Evolutionary conservation across 148 eudicot genomes (phyloP), one percentile per base, ranked within the genome.

Genomic region (Spergularia marina): DNA sequence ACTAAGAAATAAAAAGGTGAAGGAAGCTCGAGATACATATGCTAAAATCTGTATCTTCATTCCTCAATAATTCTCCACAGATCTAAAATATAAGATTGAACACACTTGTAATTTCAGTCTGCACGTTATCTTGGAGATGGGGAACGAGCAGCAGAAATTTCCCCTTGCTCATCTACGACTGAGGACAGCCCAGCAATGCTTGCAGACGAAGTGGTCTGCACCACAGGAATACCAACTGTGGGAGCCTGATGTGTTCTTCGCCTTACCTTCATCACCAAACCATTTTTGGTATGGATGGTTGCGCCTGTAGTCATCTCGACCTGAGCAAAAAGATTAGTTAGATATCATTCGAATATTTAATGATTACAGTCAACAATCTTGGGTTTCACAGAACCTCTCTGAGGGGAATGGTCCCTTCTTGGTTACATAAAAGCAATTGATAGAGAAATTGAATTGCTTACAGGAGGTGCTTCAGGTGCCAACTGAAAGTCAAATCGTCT

Each of bases 241-340:
- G 90, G 88, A 23, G 78, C 47, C 0, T 91, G 89, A 63, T 84
- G 79, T 57, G 73, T 84, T 79, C 97, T 84, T 76, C 84, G 83
- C 53, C 88, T 89, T 9, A 88, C 92, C 44, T 83, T 92, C 99
- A 95, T 95, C 36, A 83, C 85, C 82, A 95, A 81, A 63, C 99
- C 99, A 53, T 88, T 79, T 59, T 97, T 95, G 18, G 99, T 95
- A 86, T 92, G 99, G 59, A 95, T 92, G 13, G 99, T 95, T 39
- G 99, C 98, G 12, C 99, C 99, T 23, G 99, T 95, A 20, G 96
- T 95, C 99, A 95, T 95, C 82, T 83, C 74, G 6, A 95, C 99
- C 99, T 94, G 87, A 44, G 49, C 65, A 79, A 56, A 74, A 7
- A 20, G 56, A 58, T 34, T 17, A 34, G 63, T 60, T 1, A 23